These are phyloP conservation scores for Stachybotrys elegans DNA, from an alignment of 2,329 filamentous ascomycete species.

Conservation along the genomic window DNA sequence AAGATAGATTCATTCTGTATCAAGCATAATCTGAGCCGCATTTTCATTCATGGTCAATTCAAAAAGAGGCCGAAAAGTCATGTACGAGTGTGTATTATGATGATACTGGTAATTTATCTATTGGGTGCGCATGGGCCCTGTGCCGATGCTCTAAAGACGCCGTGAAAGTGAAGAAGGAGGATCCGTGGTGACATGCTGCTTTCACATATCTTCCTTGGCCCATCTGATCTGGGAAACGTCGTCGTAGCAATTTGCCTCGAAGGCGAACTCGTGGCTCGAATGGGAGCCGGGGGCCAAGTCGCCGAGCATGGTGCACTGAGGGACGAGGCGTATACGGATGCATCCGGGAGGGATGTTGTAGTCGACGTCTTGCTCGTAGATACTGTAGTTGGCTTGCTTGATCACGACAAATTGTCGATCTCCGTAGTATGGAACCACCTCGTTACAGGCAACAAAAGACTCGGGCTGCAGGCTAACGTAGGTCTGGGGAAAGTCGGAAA, in stretches of 20 bases:
- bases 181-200: not conserved
- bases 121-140: too few relatives aligned
- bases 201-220: too few relatives aligned
- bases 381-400: conserved; percentile 27
- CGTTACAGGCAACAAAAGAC: conserved; percentile 37
- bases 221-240: not conserved
- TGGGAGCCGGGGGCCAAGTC: not conserved
- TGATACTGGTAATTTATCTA: too few relatives aligned
- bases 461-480: conserved; percentile 26
- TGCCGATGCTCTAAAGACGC: too few relatives aligned
- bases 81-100: too few relatives aligned
- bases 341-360: conserved; percentile 14
- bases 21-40: too few relatives aligned
- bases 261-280: conserved; percentile 1
- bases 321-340: not conserved
- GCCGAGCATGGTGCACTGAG: conserved; percentile 1
- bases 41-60: too few relatives aligned
- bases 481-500: conserved; percentile 17
- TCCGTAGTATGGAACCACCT: conserved; percentile 35
- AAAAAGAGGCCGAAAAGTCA: too few relatives aligned
- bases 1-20: too few relatives aligned
- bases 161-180: not conserved
- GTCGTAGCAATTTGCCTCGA: conserved; percentile 1
- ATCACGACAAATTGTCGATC: conserved; percentile 30
- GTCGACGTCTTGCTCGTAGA: conserved; percentile 20